These are phyloP conservation scores for Kluyveromyces lactis DNA, from an alignment of 805 yeast genomes.

Conservation along the genomic window DNA sequence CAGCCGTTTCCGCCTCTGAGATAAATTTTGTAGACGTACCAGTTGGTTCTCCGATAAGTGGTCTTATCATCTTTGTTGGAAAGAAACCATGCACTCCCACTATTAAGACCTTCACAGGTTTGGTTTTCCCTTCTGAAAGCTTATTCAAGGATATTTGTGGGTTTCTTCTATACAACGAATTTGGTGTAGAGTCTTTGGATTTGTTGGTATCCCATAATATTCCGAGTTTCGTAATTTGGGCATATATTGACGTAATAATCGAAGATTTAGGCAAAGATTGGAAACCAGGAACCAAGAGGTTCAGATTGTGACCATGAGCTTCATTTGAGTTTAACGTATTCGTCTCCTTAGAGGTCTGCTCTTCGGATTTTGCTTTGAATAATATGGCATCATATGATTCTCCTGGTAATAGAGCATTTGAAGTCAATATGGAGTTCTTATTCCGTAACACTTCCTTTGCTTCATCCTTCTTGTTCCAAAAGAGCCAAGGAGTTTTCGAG, in stretches of 20 bases:
- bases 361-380: conserved; percentile 13
- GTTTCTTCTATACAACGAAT: conserved; percentile 11
- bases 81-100: conserved; percentile 96
- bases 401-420: conserved; percentile 8
- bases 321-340: conserved; percentile 8
- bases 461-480: conserved; percentile 13
- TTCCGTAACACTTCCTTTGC: conserved; percentile 3
- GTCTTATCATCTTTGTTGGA: conserved; percentile 78
- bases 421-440: conserved; percentile 2
- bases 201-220: conserved; percentile 7
- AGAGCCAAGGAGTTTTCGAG: conserved; percentile 16
- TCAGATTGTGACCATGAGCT: conserved; percentile 15
- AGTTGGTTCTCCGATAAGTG: conserved; percentile 89
- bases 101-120: conserved; percentile 56
- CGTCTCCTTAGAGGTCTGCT: conserved; percentile 9
- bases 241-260: conserved; percentile 18
- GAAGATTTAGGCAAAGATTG: conserved; percentile 22
- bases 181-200: conserved; percentile 2
- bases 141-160: conserved; percentile 13
- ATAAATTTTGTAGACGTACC: conserved; percentile 92
- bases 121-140: conserved; percentile 14
- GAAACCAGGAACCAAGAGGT: conserved; percentile 26
- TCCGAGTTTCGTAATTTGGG: conserved; percentile 8
- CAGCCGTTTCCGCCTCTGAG: conserved; percentile 76
- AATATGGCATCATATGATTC: conserved; percentile 14